These are phyloP conservation scores for Myxozyma neglecta DNA, from an alignment of 805 yeast species.

Conservation along the genomic window DNA sequence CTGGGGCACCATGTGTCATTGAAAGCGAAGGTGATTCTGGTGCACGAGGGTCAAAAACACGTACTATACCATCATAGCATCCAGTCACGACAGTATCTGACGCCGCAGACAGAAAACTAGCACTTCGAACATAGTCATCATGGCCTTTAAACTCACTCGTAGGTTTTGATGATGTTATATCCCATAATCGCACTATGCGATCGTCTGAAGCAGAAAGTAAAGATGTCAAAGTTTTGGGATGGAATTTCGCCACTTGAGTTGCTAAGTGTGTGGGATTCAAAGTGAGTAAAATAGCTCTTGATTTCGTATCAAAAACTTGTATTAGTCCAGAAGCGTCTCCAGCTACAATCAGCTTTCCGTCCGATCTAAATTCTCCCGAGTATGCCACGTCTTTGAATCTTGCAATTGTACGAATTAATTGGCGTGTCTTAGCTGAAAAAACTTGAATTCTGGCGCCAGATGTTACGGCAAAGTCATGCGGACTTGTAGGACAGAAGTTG, in stretches of 20 bases:
- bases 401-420: conserved; percentile 79
- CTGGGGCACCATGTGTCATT: conserved; percentile 75
- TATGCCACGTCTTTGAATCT: conserved; percentile 91
- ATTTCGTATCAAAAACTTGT: conserved; percentile 82
- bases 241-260: conserved; percentile 90
- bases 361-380: conserved; percentile 85
- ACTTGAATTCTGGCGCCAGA: conserved; percentile 89
- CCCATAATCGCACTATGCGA: conserved; percentile 81
- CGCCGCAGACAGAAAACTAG: conserved; percentile 64
- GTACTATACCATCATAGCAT: conserved; percentile 83
- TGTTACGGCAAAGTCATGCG: conserved; percentile 91
- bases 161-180: conserved; percentile 81
- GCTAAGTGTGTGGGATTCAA: conserved; percentile 83
- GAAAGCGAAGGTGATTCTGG: conserved; percentile 48
- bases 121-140: conserved; percentile 84
- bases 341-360: conserved; percentile 88
- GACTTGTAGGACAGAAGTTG: conserved; percentile 78
- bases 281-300: conserved; percentile 75
- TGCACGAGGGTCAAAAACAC: conserved; percentile 79
- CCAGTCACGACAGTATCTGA: conserved; percentile 86
- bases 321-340: conserved; percentile 95
- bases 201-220: conserved; percentile 90
- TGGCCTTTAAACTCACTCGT: conserved; percentile 68
- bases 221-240: conserved; percentile 70
- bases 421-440: conserved; percentile 90